A percentile compares a stretch with the other conserved stretches of the same genome.
Evolutionary conservation across 257 asterid genomes (phyloP).

Genomic region (Solanum peruvianum): DNA sequence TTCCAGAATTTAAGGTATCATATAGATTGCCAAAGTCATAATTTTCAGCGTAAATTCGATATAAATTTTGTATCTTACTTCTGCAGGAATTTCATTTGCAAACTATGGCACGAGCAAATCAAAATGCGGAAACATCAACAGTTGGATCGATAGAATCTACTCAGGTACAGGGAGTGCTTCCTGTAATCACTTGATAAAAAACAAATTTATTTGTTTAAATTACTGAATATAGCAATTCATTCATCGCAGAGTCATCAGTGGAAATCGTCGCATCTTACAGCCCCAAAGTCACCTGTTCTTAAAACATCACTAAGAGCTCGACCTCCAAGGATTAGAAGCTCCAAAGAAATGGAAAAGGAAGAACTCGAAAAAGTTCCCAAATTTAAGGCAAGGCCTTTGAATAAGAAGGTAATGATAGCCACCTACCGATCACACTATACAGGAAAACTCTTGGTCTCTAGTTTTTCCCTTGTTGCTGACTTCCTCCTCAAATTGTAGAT

Average conservation of each 20-base stretch:
- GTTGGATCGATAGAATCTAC: constrained; percentile 53
- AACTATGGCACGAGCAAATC: constrained; percentile 81
- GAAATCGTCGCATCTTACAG: constrained; percentile 51
- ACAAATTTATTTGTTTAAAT: not conserved
- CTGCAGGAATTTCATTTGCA: constrained; percentile 84
- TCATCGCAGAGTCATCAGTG: constrained; percentile 49
- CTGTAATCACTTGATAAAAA: not conserved
- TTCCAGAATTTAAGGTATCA: constrained; percentile 72
- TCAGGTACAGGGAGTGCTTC: constrained; percentile 21
- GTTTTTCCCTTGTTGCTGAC: not conserved
- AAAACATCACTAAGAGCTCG: constrained; percentile 80
- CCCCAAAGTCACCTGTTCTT: constrained; percentile 80
- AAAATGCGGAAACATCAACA: constrained; percentile 57
- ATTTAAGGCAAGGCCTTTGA: constrained; percentile 90
- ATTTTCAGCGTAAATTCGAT: not conserved
- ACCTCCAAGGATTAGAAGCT: constrained; percentile 59
- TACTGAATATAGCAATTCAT: not conserved
- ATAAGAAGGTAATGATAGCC: constrained; percentile 52
- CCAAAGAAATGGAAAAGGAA: constrained; percentile 63
- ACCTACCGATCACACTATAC: not conserved
- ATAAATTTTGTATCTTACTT: not conserved
- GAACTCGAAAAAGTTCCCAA: constrained; percentile 59
- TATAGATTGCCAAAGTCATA: not conserved
- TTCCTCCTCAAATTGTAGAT: constrained; percentile 30
- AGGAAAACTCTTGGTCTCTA: not conserved